A percentile compares a stretch with the other conserved stretches of the same genome.
These are phyloP conservation scores for Coemansia sp. DNA, from an alignment of 192 early-diverging fungal genomes.

Conservation along the genomic window DNA sequence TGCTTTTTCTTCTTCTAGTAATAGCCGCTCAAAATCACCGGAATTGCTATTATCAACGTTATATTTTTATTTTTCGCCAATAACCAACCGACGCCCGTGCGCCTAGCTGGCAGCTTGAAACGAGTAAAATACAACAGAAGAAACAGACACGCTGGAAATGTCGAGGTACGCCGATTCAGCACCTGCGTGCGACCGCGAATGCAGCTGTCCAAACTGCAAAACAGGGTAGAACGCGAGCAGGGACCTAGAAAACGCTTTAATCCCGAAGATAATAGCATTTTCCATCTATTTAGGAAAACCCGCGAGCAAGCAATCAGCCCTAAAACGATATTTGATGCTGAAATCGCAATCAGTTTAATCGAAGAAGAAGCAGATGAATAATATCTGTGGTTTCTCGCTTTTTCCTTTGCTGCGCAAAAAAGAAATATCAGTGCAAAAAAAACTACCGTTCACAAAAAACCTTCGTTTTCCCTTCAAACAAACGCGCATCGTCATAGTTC, in stretches of 20 bases:
- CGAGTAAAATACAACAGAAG: neutral
- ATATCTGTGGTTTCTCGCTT: too few relatives aligned
- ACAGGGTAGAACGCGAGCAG: neutral
- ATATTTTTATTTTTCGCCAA: too few relatives aligned
- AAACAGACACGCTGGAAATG: neutral
- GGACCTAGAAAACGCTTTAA: too few relatives aligned
- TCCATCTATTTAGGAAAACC: too few relatives aligned
- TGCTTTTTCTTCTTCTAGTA: too few relatives aligned
- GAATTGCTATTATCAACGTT: too few relatives aligned
- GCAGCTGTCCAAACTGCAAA: conserved; percentile 17
- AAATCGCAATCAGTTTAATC: too few relatives aligned
- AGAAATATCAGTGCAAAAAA: neutral
- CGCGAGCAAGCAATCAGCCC: neutral
- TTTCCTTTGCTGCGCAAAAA: too few relatives aligned
- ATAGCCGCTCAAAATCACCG: neutral
- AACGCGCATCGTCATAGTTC: too few relatives aligned
- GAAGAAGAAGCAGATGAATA: too few relatives aligned
- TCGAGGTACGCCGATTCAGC: neutral
- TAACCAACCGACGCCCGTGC: neutral
- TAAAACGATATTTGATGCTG: too few relatives aligned
- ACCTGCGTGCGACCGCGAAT: conserved; percentile 11
- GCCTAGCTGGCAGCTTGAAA: neutral
- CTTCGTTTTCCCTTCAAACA: neutral
- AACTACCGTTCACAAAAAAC: neutral
- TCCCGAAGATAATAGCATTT: too few relatives aligned